Base-by-base conservation (phyloP, 768 basidiomycete species). In the Suillus weaverae region DNA sequence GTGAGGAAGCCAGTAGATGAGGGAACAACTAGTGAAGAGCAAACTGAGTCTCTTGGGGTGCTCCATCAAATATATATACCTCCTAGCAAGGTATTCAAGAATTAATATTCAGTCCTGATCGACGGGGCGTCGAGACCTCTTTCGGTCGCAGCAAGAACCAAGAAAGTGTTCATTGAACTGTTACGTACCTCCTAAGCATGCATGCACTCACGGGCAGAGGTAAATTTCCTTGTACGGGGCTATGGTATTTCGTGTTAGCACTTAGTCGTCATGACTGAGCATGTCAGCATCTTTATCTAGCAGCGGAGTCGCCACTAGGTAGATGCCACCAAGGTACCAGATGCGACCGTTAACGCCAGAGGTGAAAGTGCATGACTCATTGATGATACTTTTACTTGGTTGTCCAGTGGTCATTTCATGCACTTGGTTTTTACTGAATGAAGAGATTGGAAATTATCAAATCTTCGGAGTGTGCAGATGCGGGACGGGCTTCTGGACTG, bases 1-100 rank as follows among this genome's bases (percentile, higher is more conserved):
- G 64, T 60, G 67, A 67, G 61, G n/a, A 44, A n/a, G 38, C 53
- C 14, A 16, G 36, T 39, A 7, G 10, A 39, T 30, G 38, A 30
- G 33, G 56, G 38, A 57, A n/a, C 22, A 39, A 57, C 16, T 39
- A 20, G 16, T 57, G 56, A 20, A 59, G 55, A 59, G 38, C 5
- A 59, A 10, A 39, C 3, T 59, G 32, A 54, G 18, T 33, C 5
- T 33, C 32, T 57, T 39, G 18, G 10, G 5, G 16, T 59, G 16
- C 2, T 18, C 38, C 16, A 26, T 59, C 26, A 18, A 16, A 59
- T 39, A 30, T 59, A 59, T 59, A 41, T 20, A 30, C 30, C 18
- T 41, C 39, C 39, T 20, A 16, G 26, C 18, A 32, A 59, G 16
- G 18, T 7, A 59, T 59, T 30, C 30, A 59, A 20, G 10, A 20